These are phyloP conservation scores for Tylopilus vinaceipallidus DNA, from an alignment of 768 basidiomycete genomes.

Conservation along the genomic window DNA sequence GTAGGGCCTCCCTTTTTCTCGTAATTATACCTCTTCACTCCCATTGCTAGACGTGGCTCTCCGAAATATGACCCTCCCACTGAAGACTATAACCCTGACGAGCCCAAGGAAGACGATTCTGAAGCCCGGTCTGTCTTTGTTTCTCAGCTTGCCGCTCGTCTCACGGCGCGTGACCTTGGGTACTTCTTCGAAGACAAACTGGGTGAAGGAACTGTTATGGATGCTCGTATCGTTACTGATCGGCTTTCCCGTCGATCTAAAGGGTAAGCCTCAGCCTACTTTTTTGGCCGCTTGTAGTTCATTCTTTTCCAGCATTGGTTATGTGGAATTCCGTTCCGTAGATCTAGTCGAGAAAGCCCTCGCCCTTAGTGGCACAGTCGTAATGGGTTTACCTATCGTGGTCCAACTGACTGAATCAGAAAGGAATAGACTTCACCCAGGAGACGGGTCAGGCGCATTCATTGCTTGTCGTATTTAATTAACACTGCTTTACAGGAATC, in stretches of 20 bases:
- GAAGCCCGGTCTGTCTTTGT: slow-evolving; percentile 99
- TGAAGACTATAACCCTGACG: slow-evolving; percentile 78
- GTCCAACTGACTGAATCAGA: slow-evolving; percentile 97
- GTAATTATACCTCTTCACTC: slow-evolving; percentile 8
- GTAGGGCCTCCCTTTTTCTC: slow-evolving; percentile 33
- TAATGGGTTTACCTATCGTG: slow-evolving; percentile 97
- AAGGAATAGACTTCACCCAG: slow-evolving; percentile 85
- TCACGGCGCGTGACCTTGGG: slow-evolving; percentile 95
- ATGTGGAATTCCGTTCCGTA: slow-evolving; percentile 92
- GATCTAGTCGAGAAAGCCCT: slow-evolving; percentile 92
- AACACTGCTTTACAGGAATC: slow-evolving; percentile 47
- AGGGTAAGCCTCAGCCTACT: slow-evolving; percentile 56
- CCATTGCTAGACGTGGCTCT: slow-evolving; percentile 55
- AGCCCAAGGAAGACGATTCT: slow-evolving; percentile 92
- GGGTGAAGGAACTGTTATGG: slow-evolving; percentile 91
- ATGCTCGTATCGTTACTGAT: slow-evolving; percentile 95
- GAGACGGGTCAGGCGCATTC: slow-evolving; percentile 64
- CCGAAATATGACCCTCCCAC: slow-evolving; percentile 68
- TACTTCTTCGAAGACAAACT: slow-evolving; percentile 99
- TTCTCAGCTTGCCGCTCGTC: slow-evolving; percentile 94
- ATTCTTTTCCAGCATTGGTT: slow-evolving; percentile 74
- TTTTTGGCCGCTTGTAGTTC: background rate
- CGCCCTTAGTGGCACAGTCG: slow-evolving; percentile 86
- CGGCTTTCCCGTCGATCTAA: slow-evolving; percentile 95
- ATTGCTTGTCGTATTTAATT: slow-evolving; percentile 6